Evolutionary conservation across 495 filamentous ascomycete genomes (phyloP), one percentile per base, ranked within the genome.

Genomic region (Pseudevernia furfuracea): DNA sequence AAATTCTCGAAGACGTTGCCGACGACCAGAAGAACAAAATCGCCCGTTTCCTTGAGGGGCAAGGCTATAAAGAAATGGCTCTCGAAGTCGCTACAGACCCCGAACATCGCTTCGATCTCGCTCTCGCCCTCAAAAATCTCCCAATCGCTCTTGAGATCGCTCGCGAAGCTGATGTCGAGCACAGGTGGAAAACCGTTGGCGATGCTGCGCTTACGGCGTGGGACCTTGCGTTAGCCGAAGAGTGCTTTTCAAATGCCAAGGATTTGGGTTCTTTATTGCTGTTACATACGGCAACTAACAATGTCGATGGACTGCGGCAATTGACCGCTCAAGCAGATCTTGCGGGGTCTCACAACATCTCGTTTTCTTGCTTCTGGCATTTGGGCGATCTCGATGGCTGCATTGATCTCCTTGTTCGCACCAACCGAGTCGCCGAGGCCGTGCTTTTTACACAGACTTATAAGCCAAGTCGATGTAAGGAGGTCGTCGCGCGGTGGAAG

Each of bases 171-270:
- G 88, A 96, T 61, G 88, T 85, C 10, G 94, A 98, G 73, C 95
- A 97, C 76, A 94, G 95, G 75, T 98, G 93, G 93, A 97, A 97
- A 80, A 90, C 83, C 1, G 87, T 98, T 23, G 94, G 94, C 52
- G 94, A 98, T 67, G 89, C 92, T 1, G 95, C 95, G 36, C 82
- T 98, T 46, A 73, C 85, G 2, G 87, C 79, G 15, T 98, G 94
- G 94, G 87, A 98, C 71, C 80, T 97, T 32, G 75, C 81, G 2
- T 84, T 98, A 25, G 94, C 94, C 1, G 87, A 92, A 65, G 90
- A 96, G 75, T 97, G 95, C 77, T 98, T 97, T 76, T 81, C 80
- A 38, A 84, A 91, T 61, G 91, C 92, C 43, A 91, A 91, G 69
- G 94, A 98, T 69, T 75, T 96, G 10, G 93, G 94, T 23, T 95